phyloP scores from a whole-genome alignment of 2,329 filamentous ascomycete species.

The Penicillium sp. region DNA sequence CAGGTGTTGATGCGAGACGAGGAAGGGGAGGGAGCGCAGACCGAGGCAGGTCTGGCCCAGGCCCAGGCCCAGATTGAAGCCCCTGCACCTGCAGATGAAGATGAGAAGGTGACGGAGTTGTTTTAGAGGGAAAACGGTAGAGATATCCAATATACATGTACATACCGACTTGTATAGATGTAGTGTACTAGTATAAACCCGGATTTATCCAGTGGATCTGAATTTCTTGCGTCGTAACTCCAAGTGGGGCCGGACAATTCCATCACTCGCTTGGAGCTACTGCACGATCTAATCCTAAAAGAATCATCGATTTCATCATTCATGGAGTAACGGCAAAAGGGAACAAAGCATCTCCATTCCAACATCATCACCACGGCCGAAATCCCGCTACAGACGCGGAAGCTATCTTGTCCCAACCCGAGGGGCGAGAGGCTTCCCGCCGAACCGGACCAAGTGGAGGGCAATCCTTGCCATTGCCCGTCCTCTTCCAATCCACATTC shows the following conservation, averaged over 20 bases:
- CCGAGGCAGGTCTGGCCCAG: constrained; percentile 44
- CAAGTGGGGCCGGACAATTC: constrained; percentile 1
- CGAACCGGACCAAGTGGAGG: constrained; percentile 14
- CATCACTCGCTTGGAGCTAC: constrained; percentile 10
- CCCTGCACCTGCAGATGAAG: constrained; percentile 37
- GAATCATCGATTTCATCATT: constrained; percentile 9
- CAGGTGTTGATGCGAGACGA: constrained; percentile 86
- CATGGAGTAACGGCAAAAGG: not conserved
- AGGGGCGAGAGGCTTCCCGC: constrained; percentile 26
- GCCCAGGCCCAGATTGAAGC: constrained; percentile 33
- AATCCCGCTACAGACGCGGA: constrained; percentile 25
- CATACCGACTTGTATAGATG: not conserved
- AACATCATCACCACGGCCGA: constrained; percentile 13
- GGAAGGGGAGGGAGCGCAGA: constrained; percentile 53
- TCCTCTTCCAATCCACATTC: not conserved
- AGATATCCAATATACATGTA: not conserved
- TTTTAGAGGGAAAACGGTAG: constrained; percentile 33
- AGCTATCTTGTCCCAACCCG: constrained; percentile 22
- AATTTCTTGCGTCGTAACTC: too few species aligned
- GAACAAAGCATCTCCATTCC: not conserved
- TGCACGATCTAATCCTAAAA: constrained; percentile 14
- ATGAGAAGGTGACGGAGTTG: constrained; percentile 48
- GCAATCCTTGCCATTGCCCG: not conserved
- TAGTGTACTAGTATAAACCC: not conserved
- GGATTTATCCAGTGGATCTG: too few species aligned